phyloP scores from a whole-genome alignment of 2,329 filamentous ascomycete species.

The Colletotrichum incanum region DNA sequence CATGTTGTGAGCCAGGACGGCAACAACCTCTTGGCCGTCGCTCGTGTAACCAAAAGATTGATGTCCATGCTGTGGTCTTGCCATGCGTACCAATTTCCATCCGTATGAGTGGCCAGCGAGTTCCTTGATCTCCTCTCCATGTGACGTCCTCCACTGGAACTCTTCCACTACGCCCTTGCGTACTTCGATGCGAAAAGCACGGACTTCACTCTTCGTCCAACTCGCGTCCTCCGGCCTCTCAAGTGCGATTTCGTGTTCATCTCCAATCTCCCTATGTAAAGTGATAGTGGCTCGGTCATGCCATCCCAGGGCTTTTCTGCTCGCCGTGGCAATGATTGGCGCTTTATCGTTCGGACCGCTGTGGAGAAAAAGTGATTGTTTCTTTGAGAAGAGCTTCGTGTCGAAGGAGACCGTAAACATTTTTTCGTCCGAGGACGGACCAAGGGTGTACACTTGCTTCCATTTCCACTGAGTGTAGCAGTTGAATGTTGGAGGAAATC shows the following conservation, averaged over 20 bases:
- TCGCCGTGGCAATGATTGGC: slow-evolving; percentile 20
- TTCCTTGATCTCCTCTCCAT: slow-evolving; percentile 36
- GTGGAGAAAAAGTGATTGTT: slow-evolving; percentile 32
- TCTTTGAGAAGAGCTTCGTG: slow-evolving; percentile 20
- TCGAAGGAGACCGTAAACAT: slow-evolving; percentile 19
- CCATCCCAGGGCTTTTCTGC: background rate
- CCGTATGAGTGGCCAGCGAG: slow-evolving; percentile 37
- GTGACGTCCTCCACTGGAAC: slow-evolving; percentile 42
- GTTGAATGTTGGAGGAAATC: slow-evolving; percentile 33
- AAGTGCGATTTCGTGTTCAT: slow-evolving; percentile 4
- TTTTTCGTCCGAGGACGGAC: slow-evolving; percentile 19
- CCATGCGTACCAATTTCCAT: slow-evolving; percentile 43
- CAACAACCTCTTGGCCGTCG: slow-evolving; percentile 44
- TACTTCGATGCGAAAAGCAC: slow-evolving; percentile 12
- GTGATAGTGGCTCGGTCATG: slow-evolving; percentile 19
- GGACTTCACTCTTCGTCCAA: slow-evolving; percentile 6
- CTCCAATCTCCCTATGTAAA: background rate
- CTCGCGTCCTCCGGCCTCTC: slow-evolving; percentile 13
- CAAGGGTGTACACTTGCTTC: slow-evolving; percentile 30
- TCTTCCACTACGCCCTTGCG: slow-evolving; percentile 11
- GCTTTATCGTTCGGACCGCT: slow-evolving; percentile 19
- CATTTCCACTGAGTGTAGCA: slow-evolving; percentile 37
- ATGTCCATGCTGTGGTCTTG: background rate
- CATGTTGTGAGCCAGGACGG: slow-evolving; percentile 38
- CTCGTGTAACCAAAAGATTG: slow-evolving; percentile 31